Base-by-base conservation (phyloP, 768 basidiomycete species). In the Psilocybe subaeruginosa region DNA sequence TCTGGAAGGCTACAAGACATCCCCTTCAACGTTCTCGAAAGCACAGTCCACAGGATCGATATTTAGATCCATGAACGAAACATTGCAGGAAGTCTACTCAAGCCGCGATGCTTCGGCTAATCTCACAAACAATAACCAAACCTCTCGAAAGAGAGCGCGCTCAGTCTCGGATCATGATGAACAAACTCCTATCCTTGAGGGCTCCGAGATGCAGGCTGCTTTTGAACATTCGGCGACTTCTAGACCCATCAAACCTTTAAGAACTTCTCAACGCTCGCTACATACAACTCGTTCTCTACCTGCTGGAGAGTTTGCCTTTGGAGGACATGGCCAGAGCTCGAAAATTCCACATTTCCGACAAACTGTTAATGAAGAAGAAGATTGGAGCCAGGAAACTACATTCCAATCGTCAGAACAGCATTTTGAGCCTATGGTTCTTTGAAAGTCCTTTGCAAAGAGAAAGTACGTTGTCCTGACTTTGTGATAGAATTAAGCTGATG, bases 21-120 rank as follows among this genome's bases (percentile, higher is more conserved):
- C 73, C 33, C 72, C 76, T 7, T 70, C 77, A 8, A 76, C 80
- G 53, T 78, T 80, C 54, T 71, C 75, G 62, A 80, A 76, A 66
- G 67, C 80, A 56, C 69, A 76, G 50, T 72, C 78, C 31, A 78
- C 74, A 37, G 74, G 77, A 7, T 64, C 66, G 56, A 81, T 85
- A 64, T 86, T 87, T 67, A 80, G 73, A 48, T 81, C 88, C 27
- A 79, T 85, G 57, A 85, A 81, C 56, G 87, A 88, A 70, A 82
- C 77, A 8, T 74, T 86, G 57, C 82, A 77, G 47, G 80, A 82
- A 41, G 77, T 87, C 17, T 79, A 75, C 56, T 68, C 70, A 39
- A 63, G 65, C 7, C 39, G 54, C 45, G 31, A 66, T 49, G 33
- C 46, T 62, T 43, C 41, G 7, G 58, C 35, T 52, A 4, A 33